Conservation (phyloP, 768 basidiomycete species). For the Baorangia bicolor region DNA sequence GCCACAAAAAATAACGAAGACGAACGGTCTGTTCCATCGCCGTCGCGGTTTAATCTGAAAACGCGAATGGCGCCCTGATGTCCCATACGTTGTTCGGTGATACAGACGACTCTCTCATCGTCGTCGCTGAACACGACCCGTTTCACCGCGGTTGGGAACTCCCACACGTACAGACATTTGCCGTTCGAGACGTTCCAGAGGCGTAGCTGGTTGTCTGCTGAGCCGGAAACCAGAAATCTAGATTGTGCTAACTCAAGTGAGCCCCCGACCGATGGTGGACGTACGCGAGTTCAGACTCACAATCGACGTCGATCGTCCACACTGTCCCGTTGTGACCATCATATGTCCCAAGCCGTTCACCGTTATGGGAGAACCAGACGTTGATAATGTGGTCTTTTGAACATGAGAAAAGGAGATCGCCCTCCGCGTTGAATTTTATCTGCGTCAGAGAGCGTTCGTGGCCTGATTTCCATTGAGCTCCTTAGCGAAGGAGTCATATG, state of each 20-base stretch:
- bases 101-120: conserved; percentile 80
- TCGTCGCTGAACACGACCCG: conserved; percentile 89
- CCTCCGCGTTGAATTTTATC: conserved; percentile 96
- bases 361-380: conserved; percentile 97
- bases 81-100: conserved; percentile 98
- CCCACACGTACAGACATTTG: conserved; percentile 93
- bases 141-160: conserved; percentile 98
- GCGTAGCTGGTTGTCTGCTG: conserved; percentile 91
- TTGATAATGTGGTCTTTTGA: conserved; percentile 96
- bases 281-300: conserved; percentile 47
- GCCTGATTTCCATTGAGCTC: conserved; percentile 47
- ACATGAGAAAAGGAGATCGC: conserved; percentile 92
- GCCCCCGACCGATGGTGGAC: background rate
- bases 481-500: background rate
- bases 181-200: conserved; percentile 90
- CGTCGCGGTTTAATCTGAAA: conserved; percentile 81
- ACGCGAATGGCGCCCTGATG: conserved; percentile 87
- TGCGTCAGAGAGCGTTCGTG: conserved; percentile 97
- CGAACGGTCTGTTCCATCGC: conserved; percentile 80
- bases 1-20: background rate
- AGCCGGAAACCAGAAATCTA: conserved; percentile 82
- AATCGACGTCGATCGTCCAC: conserved; percentile 96
- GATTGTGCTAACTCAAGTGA: conserved; percentile 60
- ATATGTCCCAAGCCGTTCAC: conserved; percentile 95
- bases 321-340: conserved; percentile 94